These are phyloP conservation scores for Solanum pimpinellifolium DNA, from an alignment of 257 asterid genomes.

Conservation along the genomic window DNA sequence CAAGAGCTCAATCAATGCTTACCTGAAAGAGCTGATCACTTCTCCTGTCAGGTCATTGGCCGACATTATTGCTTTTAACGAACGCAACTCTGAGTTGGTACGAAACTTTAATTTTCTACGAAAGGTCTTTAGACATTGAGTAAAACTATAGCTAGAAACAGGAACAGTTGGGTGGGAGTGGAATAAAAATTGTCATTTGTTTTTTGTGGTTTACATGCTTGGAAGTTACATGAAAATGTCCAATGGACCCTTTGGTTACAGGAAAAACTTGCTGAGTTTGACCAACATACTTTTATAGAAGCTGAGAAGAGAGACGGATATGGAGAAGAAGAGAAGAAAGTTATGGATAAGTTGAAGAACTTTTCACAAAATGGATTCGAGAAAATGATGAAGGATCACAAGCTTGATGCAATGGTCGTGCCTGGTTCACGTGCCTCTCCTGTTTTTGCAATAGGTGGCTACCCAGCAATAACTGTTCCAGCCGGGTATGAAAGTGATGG, in stretches of 20 bases:
- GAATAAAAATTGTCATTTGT: background rate
- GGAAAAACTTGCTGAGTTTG: slow-evolving; percentile 23
- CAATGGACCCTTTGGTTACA: slow-evolving; percentile 1
- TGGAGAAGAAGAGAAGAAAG: slow-evolving; percentile 14
- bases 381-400: slow-evolving; percentile 18
- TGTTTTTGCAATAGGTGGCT: slow-evolving; percentile 33
- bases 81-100: slow-evolving; percentile 20
- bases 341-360: background rate
- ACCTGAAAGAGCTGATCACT: slow-evolving; percentile 18
- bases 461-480: slow-evolving; percentile 48
- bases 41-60: slow-evolving; percentile 41
- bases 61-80: slow-evolving; percentile 28
- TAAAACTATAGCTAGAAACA: background rate
- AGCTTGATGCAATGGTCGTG: slow-evolving; percentile 28
- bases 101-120: background rate
- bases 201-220: background rate
- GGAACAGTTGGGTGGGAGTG: background rate
- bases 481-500: slow-evolving; percentile 50
- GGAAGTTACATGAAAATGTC: background rate
- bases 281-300: slow-evolving; percentile 20
- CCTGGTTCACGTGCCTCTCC: background rate
- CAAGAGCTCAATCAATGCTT: slow-evolving; percentile 22
- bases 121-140: background rate
- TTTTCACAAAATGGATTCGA: slow-evolving; percentile 17
- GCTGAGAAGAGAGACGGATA: slow-evolving; percentile 32